Evolutionary conservation across 2,329 filamentous ascomycete genomes (phyloP).

Genomic region (Penicillium paneum): DNA sequence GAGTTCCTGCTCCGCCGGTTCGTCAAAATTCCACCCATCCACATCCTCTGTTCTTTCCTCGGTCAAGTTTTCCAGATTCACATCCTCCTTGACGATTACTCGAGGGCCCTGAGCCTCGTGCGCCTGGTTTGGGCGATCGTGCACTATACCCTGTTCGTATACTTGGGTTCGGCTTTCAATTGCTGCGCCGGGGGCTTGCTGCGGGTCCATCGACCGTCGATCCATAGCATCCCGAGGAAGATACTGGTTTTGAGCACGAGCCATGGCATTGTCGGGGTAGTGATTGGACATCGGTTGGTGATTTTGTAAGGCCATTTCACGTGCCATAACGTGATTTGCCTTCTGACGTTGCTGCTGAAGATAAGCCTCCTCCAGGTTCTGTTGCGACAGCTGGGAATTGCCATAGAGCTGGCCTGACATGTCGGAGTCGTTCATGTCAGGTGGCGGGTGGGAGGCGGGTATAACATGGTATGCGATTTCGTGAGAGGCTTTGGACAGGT

Average conservation of each 20-base stretch:
- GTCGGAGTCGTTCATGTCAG: constrained; percentile 49
- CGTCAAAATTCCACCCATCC: constrained; percentile 93
- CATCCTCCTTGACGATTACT: constrained; percentile 46
- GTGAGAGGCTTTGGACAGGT: constrained; percentile 63
- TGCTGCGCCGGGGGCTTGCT: constrained; percentile 53
- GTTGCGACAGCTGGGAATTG: constrained; percentile 52
- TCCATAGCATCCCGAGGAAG: constrained; percentile 44
- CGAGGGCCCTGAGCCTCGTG: constrained; percentile 59
- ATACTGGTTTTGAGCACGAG: constrained; percentile 43
- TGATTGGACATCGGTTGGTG: constrained; percentile 58
- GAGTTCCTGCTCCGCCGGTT: constrained; percentile 57
- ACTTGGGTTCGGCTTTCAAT: constrained; percentile 50
- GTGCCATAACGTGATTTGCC: constrained; percentile 43
- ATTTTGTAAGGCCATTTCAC: constrained; percentile 55
- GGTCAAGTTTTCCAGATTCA: constrained; percentile 42
- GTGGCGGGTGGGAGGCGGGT: constrained; percentile 60
- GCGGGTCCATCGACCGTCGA: constrained; percentile 39
- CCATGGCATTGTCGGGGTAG: constrained; percentile 42
- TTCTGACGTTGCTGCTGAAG: constrained; percentile 56
- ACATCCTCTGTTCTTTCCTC: constrained; percentile 53
- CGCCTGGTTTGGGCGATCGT: constrained; percentile 58
- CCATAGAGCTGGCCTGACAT: constrained; percentile 45
- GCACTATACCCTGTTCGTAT: constrained; percentile 42
- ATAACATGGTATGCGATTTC: constrained; percentile 67
- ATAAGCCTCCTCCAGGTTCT: constrained; percentile 59